A percentile compares a stretch with the other conserved stretches of the same genome.
phyloP scores from a whole-genome alignment of 2,329 filamentous ascomycete genomes.

The Fusarium neocosmosporiellum region DNA sequence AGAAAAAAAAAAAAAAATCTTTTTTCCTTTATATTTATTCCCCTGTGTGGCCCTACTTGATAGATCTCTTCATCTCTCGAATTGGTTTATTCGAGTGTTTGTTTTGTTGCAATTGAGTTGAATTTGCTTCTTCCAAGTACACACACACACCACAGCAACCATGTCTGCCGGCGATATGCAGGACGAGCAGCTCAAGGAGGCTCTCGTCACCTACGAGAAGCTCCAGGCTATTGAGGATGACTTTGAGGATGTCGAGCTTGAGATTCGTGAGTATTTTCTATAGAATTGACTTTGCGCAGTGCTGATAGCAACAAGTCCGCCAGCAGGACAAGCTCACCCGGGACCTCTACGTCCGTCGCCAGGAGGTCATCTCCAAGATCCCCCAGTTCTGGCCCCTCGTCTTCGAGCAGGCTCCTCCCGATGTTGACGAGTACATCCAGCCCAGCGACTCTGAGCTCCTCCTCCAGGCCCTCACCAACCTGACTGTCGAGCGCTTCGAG shows the following conservation, averaged over 20 bases:
- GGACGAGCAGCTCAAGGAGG: constrained; percentile 47
- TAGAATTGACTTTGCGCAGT: neutral
- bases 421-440: constrained; percentile 90
- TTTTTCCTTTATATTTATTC: constrained; percentile 6
- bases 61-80: constrained; percentile 29
- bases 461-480: constrained; percentile 71
- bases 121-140: constrained; percentile 15
- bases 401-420: constrained; percentile 84
- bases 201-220: constrained; percentile 75
- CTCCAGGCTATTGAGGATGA: constrained; percentile 84
- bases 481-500: constrained; percentile 86
- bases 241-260: constrained; percentile 84
- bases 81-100: constrained; percentile 7
- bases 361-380: constrained; percentile 76
- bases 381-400: constrained; percentile 96
- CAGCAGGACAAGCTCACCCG: constrained; percentile 75
- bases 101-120: constrained; percentile 20
- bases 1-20: constrained; percentile 12
- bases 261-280: constrained; percentile 74
- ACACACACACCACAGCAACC: constrained; percentile 28
- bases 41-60: neutral
- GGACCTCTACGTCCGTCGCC: constrained; percentile 81
- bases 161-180: constrained; percentile 53
- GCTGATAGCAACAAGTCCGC: constrained; percentile 67
- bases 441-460: constrained; percentile 82